Evolutionary conservation across 768 basidiomycete species (phyloP), one percentile per base, ranked within the genome.

Genomic region (Boletus vinaceobasis): DNA sequence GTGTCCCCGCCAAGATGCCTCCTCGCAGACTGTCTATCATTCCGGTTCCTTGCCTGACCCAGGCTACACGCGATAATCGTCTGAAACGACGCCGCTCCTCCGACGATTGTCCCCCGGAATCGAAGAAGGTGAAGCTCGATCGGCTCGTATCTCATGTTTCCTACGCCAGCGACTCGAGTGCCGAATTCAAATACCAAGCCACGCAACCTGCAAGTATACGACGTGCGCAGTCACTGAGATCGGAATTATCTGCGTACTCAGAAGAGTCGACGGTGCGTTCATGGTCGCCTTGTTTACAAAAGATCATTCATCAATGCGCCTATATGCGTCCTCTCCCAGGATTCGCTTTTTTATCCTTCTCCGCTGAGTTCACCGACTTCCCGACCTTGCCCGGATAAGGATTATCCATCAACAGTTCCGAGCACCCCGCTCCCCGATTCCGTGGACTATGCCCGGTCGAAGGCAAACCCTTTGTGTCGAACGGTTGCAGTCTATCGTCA

Each of bases 151-250:
- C 57, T 7, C 48, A 37, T 37, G 19, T 55, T 3, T 46, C 50
- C 5, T 29, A 48, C 5, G 23, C 44, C 27, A 53, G 47, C 15
- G n/a, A 49, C 1, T 15, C 39, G 33, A 51, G 26, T n/a, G 27
- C 26, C 27, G 46, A 46, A 43, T 35, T 45, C 13, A 44, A 27
- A 35, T 71, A 63, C 23, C 50, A 63, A 19, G 71, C 74, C 4
- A 69, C 57, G 27, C 58, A 64, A 5, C 72, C 75, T 23, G 78
- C 76, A 0, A 78, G 77, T 51, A 19, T 77, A 11, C 71, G 78
- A 37, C 71, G 75, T 26, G 77, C 76, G 0, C 65, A 62, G 17
- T 77, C 76, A 3, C 51, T 79, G 44, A 65, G 66, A 17, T 74
- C 76, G 5, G 64, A 71, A 3, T 6, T 43, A 7, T 62, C 70